phyloP scores from a whole-genome alignment of 2,329 filamentous ascomycete species.

The Endoconidiophora laricicola region DNA sequence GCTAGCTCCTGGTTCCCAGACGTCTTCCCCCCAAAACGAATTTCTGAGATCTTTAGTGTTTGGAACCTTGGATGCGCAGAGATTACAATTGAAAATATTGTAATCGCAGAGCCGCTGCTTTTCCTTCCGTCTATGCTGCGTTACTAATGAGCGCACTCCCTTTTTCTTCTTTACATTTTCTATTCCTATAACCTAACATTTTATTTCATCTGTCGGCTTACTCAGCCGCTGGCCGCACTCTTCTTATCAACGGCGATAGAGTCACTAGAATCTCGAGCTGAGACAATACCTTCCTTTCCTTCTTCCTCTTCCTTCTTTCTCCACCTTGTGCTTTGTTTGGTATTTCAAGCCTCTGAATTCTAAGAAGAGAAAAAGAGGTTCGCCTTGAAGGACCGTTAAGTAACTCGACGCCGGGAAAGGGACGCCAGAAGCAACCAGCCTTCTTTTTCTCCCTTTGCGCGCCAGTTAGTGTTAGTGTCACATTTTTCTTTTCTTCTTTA shows the following conservation, averaged over 20 bases:
- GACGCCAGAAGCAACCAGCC: no score
- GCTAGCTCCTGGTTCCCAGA: no score
- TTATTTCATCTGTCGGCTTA: neutral
- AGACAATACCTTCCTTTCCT: neutral
- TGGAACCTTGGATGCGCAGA: constrained; percentile 1
- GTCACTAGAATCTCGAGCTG: neutral
- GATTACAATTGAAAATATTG: neutral
- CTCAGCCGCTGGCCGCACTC: neutral
- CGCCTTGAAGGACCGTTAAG: no score
- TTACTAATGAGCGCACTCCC: neutral
- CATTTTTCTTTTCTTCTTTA: neutral
- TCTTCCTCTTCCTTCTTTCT: neutral
- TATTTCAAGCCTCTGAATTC: neutral
- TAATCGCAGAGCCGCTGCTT: no score
- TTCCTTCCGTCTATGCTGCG: neutral
- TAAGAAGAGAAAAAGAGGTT: neutral
- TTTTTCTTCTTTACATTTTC: neutral
- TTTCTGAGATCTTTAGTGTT: constrained; percentile 7
- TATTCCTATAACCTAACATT: neutral
- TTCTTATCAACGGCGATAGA: neutral
- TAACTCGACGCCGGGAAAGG: no score
- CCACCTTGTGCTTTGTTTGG: neutral
- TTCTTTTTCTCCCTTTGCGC: neutral
- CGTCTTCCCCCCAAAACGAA: neutral
- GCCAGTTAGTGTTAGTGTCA: no score